Percentiles rank a stretch among this genome's conserved stretches.
Conservation (phyloP, 768 basidiomycete genomes). For the Roridomyces roridus region DNA sequence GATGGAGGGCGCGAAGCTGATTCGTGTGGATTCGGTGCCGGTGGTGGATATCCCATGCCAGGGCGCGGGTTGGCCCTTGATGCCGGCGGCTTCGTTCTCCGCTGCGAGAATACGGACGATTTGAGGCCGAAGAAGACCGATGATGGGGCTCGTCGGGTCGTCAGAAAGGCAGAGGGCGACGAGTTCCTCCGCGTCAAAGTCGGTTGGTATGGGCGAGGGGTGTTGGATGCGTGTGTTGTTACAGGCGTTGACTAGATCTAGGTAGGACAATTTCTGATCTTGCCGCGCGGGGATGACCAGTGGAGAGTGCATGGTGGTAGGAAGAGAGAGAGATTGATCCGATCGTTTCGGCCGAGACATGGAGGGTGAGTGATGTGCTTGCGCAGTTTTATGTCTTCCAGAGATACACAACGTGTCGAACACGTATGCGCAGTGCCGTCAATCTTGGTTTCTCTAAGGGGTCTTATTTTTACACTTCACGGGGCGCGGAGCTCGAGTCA, state of each 20-base stretch:
- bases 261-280: constrained; percentile 45
- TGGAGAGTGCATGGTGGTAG: too few species aligned
- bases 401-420: too few species aligned
- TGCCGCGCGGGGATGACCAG: too few species aligned
- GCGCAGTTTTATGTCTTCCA: too few species aligned
- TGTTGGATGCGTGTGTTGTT: constrained; percentile 66
- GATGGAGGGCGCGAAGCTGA: constrained; percentile 65
- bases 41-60: constrained; percentile 42
- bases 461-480: too few species aligned
- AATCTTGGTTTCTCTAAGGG: too few species aligned
- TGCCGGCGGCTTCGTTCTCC: constrained; percentile 50
- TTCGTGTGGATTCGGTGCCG: constrained; percentile 34
- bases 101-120: constrained; percentile 58
- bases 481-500: too few species aligned
- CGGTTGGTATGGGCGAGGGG: constrained; percentile 33
- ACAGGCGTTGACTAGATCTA: constrained; percentile 71
- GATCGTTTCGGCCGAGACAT: too few species aligned
- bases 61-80: constrained; percentile 35
- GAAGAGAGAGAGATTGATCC: too few species aligned
- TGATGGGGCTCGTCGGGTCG: constrained; percentile 56
- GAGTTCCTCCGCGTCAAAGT: constrained; percentile 49
- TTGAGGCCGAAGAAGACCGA: constrained; percentile 65
- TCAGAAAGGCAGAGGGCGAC: constrained; percentile 64
- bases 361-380: too few species aligned
- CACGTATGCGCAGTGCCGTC: too few species aligned